phyloP scores from a whole-genome alignment of 768 basidiomycete genomes.

The Lepiota venenata region DNA sequence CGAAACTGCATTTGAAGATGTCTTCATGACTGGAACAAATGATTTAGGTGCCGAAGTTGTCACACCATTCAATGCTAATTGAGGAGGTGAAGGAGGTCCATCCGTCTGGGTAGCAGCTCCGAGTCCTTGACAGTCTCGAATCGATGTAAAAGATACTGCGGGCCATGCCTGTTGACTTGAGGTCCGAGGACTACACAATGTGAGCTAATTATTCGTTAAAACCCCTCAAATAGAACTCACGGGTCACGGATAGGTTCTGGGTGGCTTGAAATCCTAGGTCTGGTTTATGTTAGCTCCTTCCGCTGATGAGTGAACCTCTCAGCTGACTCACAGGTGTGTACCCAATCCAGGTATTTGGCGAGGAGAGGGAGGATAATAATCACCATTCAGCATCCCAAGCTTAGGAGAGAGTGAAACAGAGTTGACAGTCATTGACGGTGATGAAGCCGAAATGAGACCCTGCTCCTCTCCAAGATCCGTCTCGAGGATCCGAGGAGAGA shows the following conservation, averaged over 20 bases:
- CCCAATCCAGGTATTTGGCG: neutral
- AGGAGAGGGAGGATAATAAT: conserved; percentile 2
- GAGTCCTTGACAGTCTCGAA: conserved; percentile 24
- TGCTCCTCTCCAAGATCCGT: conserved; percentile 36
- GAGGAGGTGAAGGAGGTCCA: conserved; percentile 51
- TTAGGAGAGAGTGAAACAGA: conserved; percentile 23
- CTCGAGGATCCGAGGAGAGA: conserved; percentile 55
- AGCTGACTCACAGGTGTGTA: neutral
- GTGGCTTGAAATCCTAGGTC: neutral
- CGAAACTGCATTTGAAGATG: conserved; percentile 27
- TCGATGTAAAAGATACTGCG: conserved; percentile 34
- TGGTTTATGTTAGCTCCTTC: neutral
- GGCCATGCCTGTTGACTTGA: conserved; percentile 31
- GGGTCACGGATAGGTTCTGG: conserved; percentile 3
- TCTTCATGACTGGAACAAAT: conserved; percentile 25
- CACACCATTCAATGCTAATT: conserved; percentile 65
- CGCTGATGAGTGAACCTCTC: neutral
- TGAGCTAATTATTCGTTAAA: neutral
- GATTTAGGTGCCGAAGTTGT: conserved; percentile 56
- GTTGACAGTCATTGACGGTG: conserved; percentile 30
- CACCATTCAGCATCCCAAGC: conserved; percentile 4
- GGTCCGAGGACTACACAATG: conserved; percentile 10
- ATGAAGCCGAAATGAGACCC: conserved; percentile 23
- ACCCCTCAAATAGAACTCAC: conserved; percentile 11
- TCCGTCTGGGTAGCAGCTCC: conserved; percentile 20